These are phyloP conservation scores for Rhizomucor miehei DNA, from an alignment of 371 early-diverging fungal genomes.

Conservation along the genomic window DNA sequence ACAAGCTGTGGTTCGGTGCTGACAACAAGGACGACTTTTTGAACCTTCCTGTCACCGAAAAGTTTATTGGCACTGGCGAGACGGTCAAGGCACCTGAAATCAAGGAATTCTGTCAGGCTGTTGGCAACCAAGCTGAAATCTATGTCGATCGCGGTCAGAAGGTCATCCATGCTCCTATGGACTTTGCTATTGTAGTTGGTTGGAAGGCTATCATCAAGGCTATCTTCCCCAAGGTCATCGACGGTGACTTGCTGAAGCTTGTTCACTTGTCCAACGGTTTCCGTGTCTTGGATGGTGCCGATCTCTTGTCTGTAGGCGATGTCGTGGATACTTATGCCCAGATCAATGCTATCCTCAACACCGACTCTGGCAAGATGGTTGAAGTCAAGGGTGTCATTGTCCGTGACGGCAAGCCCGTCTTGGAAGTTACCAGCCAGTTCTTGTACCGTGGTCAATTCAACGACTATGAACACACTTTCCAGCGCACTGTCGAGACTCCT, in stretches of 20 bases:
- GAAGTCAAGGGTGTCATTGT: slow-evolving; percentile 80
- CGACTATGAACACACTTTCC: slow-evolving; percentile 84
- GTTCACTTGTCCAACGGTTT: slow-evolving; percentile 95
- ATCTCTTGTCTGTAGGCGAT: slow-evolving; percentile 84
- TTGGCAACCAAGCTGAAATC: slow-evolving; percentile 89
- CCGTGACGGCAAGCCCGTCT: slow-evolving; percentile 60
- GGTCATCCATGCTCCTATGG: slow-evolving; percentile 82
- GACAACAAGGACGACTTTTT: slow-evolving; percentile 53
- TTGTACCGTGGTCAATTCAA: slow-evolving; percentile 89
- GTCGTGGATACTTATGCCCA: slow-evolving; percentile 75
- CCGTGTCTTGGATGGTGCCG: slow-evolving; percentile 78
- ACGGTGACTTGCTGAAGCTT: slow-evolving; percentile 89
- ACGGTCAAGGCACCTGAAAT: slow-evolving; percentile 64
- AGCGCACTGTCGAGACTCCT: slow-evolving; percentile 80
- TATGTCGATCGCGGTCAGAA: slow-evolving; percentile 72
- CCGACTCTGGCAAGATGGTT: slow-evolving; percentile 88
- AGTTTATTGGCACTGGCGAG: slow-evolving; percentile 66
- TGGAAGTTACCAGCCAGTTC: slow-evolving; percentile 84
- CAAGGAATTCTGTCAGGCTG: slow-evolving; percentile 81
- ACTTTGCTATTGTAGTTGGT: slow-evolving; percentile 92
- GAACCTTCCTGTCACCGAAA: slow-evolving; percentile 52
- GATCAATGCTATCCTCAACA: slow-evolving; percentile 79
- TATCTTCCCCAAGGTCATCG: slow-evolving; percentile 91
- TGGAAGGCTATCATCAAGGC: slow-evolving; percentile 94
- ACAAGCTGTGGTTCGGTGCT: slow-evolving; percentile 80